Percentiles rank a stretch among this genome's conserved stretches.
Evolutionary conservation across 1,284 basidiomycete genomes (phyloP).

Genomic region (Microbotryum silenes-acaulis): DNA sequence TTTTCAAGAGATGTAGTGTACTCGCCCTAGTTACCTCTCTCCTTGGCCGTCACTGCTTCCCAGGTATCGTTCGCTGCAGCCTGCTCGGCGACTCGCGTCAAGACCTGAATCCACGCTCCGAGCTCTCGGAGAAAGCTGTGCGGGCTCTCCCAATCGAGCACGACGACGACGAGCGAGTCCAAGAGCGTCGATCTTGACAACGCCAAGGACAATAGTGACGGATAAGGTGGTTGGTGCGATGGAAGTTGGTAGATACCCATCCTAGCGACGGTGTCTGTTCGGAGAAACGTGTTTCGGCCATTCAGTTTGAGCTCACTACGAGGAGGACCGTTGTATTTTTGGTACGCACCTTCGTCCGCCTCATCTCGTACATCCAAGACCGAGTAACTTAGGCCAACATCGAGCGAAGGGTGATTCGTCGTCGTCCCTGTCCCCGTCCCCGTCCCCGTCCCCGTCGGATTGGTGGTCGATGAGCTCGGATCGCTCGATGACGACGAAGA

Average conservation of each 20-base stretch:
- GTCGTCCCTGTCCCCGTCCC: slow-evolving; percentile 9
- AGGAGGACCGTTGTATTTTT: slow-evolving; percentile 2
- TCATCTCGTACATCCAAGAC: slow-evolving; percentile 78
- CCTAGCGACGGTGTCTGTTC: slow-evolving; percentile 28
- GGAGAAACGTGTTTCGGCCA: slow-evolving; percentile 15
- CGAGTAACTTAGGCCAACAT: slow-evolving; percentile 79
- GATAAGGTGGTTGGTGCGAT: slow-evolving; percentile 63
- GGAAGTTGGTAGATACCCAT: slow-evolving; percentile 44
- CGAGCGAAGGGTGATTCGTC: slow-evolving; percentile 39
- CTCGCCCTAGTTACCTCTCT: slow-evolving; percentile 58
- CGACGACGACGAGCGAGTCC: slow-evolving; percentile 75
- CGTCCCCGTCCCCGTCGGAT: slow-evolving; percentile 7
- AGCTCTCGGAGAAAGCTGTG: slow-evolving; percentile 86
- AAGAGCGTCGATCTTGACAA: slow-evolving; percentile 62
- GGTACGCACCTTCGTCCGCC: slow-evolving; percentile 68
- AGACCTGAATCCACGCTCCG: slow-evolving; percentile 72
- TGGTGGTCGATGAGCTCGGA: too few species aligned
- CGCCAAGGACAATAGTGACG: slow-evolving; percentile 71
- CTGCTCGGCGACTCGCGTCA: slow-evolving; percentile 44
- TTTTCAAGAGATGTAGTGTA: not conserved
- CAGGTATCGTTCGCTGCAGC: slow-evolving; percentile 50
- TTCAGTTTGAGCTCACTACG: slow-evolving; percentile 12
- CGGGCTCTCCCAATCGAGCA: slow-evolving; percentile 92
- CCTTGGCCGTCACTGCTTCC: slow-evolving; percentile 55
- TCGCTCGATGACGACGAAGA: not conserved